phyloP scores from a whole-genome alignment of 2,329 filamentous ascomycete species.

The Fusarium pininemorale region DNA sequence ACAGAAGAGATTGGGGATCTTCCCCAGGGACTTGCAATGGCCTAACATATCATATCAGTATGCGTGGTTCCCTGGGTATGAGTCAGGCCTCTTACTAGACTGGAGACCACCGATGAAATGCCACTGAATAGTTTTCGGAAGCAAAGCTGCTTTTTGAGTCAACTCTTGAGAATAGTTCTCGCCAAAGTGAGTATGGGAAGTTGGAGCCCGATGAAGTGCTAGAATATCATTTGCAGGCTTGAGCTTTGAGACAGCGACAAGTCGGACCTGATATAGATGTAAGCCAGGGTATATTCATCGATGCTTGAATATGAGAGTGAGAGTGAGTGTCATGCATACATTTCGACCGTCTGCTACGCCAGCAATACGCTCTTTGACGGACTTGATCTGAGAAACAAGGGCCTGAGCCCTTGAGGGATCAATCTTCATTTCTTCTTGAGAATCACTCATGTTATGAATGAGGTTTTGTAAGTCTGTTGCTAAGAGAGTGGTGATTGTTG shows the following conservation, averaged over 20 bases:
- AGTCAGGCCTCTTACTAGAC: conserved; percentile 59
- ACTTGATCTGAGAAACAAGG: conserved; percentile 69
- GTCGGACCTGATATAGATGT: conserved; percentile 67
- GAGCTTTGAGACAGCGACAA: conserved; percentile 95
- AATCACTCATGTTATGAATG: conserved; percentile 52
- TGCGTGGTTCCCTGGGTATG: background rate
- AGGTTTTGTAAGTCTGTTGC: background rate
- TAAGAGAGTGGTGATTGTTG: conserved; percentile 23
- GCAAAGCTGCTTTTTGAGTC: conserved; percentile 80
- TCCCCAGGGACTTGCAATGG: conserved; percentile 88
- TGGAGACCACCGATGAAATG: conserved; percentile 97
- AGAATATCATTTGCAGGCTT: conserved; percentile 94
- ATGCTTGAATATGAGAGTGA: background rate
- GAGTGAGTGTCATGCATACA: conserved; percentile 52
- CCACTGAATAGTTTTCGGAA: conserved; percentile 84
- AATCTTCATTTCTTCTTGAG: conserved; percentile 65
- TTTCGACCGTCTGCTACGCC: conserved; percentile 62
- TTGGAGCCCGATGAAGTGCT: conserved; percentile 73
- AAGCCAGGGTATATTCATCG: conserved; percentile 17
- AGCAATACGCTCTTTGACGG: conserved; percentile 67
- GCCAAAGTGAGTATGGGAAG: conserved; percentile 81
- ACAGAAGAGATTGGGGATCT: conserved; percentile 88
- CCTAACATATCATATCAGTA: conserved; percentile 57
- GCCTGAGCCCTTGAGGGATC: conserved; percentile 68
- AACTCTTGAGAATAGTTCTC: conserved; percentile 97